Percentiles rank a stretch among this genome's conserved stretches.
Evolutionary conservation across 176 grass and related monocot species (phyloP).

Genomic region (Paspalum notatum): DNA sequence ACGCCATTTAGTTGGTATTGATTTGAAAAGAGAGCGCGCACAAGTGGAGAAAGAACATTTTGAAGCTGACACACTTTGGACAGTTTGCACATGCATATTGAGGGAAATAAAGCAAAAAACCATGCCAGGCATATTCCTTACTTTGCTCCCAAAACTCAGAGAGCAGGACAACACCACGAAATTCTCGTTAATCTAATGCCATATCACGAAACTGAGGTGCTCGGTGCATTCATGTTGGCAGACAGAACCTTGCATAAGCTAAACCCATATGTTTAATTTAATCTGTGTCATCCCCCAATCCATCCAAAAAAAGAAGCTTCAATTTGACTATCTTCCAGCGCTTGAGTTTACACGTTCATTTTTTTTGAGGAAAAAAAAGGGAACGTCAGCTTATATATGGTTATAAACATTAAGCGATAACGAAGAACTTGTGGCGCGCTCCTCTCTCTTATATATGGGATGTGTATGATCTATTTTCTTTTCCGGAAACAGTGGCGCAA

Average conservation of each 20-base stretch:
- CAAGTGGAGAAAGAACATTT: constrained; percentile 46
- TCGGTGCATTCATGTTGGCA: constrained; percentile 45
- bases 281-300: background rate
- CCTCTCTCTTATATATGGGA: background rate
- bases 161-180: constrained; percentile 22
- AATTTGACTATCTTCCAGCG: constrained; percentile 32
- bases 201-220: constrained; percentile 20
- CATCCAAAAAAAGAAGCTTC: constrained; percentile 33
- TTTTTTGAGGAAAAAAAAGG: background rate
- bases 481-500: background rate
- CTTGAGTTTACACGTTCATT: background rate
- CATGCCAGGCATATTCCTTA: constrained; percentile 51
- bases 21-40: background rate
- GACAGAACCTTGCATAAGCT: constrained; percentile 39
- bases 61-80: constrained; percentile 44
- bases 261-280: constrained; percentile 13
- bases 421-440: background rate
- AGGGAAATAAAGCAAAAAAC: constrained; percentile 23
- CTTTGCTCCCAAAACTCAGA: constrained; percentile 40
- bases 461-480: background rate
- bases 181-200: constrained; percentile 15
- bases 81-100: constrained; percentile 45
- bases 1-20: background rate
- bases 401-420: too few relatives aligned
- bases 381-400: too few relatives aligned